Base-by-base conservation (phyloP, 2,329 filamentous ascomycete genomes). In the Aureobasidium sp. region DNA sequence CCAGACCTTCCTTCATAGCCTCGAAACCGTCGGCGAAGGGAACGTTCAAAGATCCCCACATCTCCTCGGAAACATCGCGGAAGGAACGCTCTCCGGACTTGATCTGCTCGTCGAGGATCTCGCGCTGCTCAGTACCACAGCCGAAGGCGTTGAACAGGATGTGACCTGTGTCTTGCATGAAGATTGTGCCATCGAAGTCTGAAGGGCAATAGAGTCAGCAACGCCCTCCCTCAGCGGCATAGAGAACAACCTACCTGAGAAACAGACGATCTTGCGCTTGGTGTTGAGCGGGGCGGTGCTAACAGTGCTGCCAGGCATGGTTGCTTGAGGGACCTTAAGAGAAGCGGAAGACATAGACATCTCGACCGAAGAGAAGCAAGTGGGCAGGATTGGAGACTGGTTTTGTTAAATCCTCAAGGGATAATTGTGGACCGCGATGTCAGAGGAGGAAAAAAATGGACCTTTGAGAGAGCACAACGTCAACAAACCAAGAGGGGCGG, bases 101-200 rank as follows among this genome's bases (percentile, higher is more conserved):
- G 72, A 88, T 86, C 67, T 88, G 83, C 63, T 81, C 75, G 63
- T 88, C 85, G 55, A 88, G 80, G 44, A 79, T 67, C 61, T 81
- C 73, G 54, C 85, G 81, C 62, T 77, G 77, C 64, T 80, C 76
- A 27, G 77, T 74, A 32, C 85, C 85, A 72, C 85, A 87, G 57
- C 86, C 85, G 66, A 85, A 80, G 67, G 78, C 78, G 70, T 88
- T 85, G 72, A 88, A 86, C 54, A 89, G 81, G 65, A 88, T 81
- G 70, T 88, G 85, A 48, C 86, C 86, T 1, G 83, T 87, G 67
- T 87, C 84, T 77, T 69, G 62, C 67, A 68, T 85, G 77, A 87
- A 87, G 65, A 89, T 89, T 4, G 85, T 88, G 64, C 85, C 85
- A 71, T 88, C 85, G 67, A 89, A 88, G 72, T 88, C 85, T 86